phyloP scores from a whole-genome alignment of 345 rosid species.

The Camelina hispida region DNA sequence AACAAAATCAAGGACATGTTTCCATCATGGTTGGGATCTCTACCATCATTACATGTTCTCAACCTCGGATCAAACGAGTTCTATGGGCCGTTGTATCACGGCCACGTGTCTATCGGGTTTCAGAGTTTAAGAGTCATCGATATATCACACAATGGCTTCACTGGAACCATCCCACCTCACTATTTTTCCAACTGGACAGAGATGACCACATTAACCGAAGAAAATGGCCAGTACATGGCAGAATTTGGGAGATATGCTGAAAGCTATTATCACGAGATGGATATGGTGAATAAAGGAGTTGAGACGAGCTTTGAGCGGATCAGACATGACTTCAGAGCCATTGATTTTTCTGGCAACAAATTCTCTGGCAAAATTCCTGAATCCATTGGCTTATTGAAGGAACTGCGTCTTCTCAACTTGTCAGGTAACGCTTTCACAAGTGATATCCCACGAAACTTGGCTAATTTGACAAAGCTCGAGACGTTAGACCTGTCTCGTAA shows the following conservation, averaged over 20 bases:
- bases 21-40: slow-evolving; percentile 23
- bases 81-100: slow-evolving; percentile 40
- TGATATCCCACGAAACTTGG: background rate
- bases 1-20: slow-evolving; percentile 45
- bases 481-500: no score
- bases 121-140: slow-evolving; percentile 50
- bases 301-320: slow-evolving; percentile 2
- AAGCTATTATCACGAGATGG: background rate
- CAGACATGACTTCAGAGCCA: background rate
- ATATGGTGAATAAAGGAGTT: slow-evolving; percentile 25
- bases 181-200: background rate
- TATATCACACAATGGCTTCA: slow-evolving; percentile 46
- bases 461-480: slow-evolving; percentile 6
- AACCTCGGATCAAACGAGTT: slow-evolving; percentile 52
- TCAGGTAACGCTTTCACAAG: slow-evolving; percentile 16
- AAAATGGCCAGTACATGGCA: background rate
- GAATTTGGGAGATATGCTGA: background rate
- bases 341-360: slow-evolving; percentile 14
- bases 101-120: background rate
- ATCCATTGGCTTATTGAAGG: background rate
- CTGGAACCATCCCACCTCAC: slow-evolving; percentile 15
- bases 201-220: background rate
- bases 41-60: slow-evolving; percentile 45
- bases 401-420: slow-evolving; percentile 26
- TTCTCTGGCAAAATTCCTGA: background rate